Evolutionary conservation across 1,284 basidiomycete genomes (phyloP).

Genomic region (Stereum hirsutum): DNA sequence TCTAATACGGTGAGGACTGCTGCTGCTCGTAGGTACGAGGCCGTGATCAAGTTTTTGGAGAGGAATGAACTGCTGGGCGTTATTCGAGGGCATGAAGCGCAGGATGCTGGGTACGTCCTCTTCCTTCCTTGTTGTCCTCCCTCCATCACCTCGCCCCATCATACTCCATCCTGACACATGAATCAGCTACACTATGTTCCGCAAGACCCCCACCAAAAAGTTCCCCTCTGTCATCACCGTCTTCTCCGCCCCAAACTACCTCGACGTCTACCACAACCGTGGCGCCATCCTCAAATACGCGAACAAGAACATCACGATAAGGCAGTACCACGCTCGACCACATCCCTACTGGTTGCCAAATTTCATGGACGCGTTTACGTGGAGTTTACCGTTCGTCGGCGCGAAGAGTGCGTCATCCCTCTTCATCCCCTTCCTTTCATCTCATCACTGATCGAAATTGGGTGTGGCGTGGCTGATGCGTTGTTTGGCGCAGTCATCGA

Average conservation of each 20-base stretch:
- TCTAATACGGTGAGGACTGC: background rate
- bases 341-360: slow-evolving; percentile 95
- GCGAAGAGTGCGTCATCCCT: slow-evolving; percentile 77
- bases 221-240: slow-evolving; percentile 93
- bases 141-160: no score
- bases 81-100: slow-evolving; percentile 96
- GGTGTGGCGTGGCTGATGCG: slow-evolving; percentile 2
- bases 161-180: slow-evolving; percentile 28
- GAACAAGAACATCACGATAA: slow-evolving; percentile 95
- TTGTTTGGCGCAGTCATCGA: slow-evolving; percentile 63
- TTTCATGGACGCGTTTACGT: slow-evolving; percentile 99
- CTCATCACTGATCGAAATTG: background rate
- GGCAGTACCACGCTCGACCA: slow-evolving; percentile 90
- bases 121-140: slow-evolving; percentile 1
- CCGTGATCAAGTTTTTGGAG: slow-evolving; percentile 91
- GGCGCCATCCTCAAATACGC: slow-evolving; percentile 97
- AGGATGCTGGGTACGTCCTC: slow-evolving; percentile 78
- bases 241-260: slow-evolving; percentile 95
- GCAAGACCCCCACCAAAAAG: slow-evolving; percentile 87
- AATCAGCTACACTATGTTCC: slow-evolving; percentile 83
- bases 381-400: slow-evolving; percentile 97
- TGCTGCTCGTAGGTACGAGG: slow-evolving; percentile 60
- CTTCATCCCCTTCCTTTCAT: slow-evolving; percentile 1
- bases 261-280: slow-evolving; percentile 94
- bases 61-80: slow-evolving; percentile 88